Conservation (phyloP, 139 green algal genomes). For the Dunaliella sp. region DNA sequence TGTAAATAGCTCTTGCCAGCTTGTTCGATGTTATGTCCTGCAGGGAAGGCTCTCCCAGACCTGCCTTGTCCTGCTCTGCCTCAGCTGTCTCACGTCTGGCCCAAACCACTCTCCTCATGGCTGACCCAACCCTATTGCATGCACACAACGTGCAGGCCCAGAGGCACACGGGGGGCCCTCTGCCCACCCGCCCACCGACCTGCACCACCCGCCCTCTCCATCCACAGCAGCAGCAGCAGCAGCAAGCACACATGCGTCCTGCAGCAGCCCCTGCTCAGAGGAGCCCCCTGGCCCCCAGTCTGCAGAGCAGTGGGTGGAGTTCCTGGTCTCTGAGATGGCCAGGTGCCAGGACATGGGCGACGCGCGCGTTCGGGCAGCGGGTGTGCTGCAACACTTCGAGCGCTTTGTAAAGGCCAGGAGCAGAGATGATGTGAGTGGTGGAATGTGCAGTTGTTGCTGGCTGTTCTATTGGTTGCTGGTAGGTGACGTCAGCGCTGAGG, state of each 20-base stretch:
- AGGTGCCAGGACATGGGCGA: slow-evolving; percentile 62
- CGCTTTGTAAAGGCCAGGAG: slow-evolving; percentile 44
- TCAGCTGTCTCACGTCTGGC: too few species aligned
- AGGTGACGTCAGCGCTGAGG: too few species aligned
- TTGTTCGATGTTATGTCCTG: too few species aligned
- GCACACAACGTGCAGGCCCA: neutral
- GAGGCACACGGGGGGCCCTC: neutral
- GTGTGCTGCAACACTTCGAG: slow-evolving; percentile 72
- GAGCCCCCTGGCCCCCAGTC: slow-evolving; percentile 16
- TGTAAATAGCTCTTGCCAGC: too few species aligned
- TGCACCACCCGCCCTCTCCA: slow-evolving; percentile 14
- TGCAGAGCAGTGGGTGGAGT: slow-evolving; percentile 74
- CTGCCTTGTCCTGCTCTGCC: too few species aligned
- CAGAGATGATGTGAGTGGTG: slow-evolving; percentile 8
- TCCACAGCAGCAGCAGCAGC: slow-evolving; percentile 4
- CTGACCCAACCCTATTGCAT: too few species aligned
- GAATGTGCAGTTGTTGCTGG: too few species aligned
- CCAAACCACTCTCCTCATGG: too few species aligned
- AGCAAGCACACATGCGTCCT: neutral
- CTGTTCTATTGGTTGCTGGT: too few species aligned
- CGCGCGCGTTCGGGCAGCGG: slow-evolving; percentile 51
- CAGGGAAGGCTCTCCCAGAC: too few species aligned
- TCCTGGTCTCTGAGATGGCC: slow-evolving; percentile 74
- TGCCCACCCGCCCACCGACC: too few species aligned
- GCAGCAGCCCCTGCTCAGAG: neutral